phyloP scores from a whole-genome alignment of 1,284 basidiomycete genomes.

The Ceratobasidium sp. region DNA sequence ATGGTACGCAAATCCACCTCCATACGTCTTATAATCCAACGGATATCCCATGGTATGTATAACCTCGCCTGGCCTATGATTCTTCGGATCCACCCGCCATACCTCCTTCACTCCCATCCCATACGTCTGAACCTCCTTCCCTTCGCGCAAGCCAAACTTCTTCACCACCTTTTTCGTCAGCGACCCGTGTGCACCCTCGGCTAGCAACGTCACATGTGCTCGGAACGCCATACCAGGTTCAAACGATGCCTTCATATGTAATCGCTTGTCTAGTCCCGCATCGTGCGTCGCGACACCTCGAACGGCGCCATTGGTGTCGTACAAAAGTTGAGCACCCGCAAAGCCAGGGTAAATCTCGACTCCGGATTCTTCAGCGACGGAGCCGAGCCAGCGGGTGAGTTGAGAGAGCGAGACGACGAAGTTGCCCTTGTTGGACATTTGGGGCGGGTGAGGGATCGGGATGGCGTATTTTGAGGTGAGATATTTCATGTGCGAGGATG shows the following conservation, averaged over 20 bases:
- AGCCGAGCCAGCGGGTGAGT: conserved; percentile 91
- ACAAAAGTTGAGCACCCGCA: conserved; percentile 87
- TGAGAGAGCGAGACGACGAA: conserved; percentile 93
- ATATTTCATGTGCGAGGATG: conserved; percentile 88
- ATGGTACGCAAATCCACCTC: conserved; percentile 96
- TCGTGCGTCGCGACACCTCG: conserved; percentile 94
- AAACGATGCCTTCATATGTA: conserved; percentile 87
- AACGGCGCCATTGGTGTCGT: conserved; percentile 78
- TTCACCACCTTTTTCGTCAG: conserved; percentile 87
- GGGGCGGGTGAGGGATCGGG: conserved; percentile 96
- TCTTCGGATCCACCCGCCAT: conserved; percentile 87
- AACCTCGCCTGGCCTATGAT: conserved; percentile 87
- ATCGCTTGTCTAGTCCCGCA: conserved; percentile 88
- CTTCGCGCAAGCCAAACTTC: conserved; percentile 84
- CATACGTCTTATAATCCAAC: conserved; percentile 87
- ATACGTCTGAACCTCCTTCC: conserved; percentile 93
- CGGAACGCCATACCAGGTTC: conserved; percentile 98
- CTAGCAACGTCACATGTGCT: conserved; percentile 93
- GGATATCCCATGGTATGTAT: conserved; percentile 98
- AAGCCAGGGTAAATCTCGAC: conserved; percentile 99
- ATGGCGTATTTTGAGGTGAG: conserved; percentile 81
- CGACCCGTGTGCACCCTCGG: conserved; percentile 96
- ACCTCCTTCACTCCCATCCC: conserved; percentile 98
- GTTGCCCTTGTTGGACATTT: conserved; percentile 96
- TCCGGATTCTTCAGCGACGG: conserved; percentile 90